Evolutionary conservation across 345 rosid genomes (phyloP), one percentile per base, ranked within the genome.

Genomic region (Crucihimalaya himalaica): DNA sequence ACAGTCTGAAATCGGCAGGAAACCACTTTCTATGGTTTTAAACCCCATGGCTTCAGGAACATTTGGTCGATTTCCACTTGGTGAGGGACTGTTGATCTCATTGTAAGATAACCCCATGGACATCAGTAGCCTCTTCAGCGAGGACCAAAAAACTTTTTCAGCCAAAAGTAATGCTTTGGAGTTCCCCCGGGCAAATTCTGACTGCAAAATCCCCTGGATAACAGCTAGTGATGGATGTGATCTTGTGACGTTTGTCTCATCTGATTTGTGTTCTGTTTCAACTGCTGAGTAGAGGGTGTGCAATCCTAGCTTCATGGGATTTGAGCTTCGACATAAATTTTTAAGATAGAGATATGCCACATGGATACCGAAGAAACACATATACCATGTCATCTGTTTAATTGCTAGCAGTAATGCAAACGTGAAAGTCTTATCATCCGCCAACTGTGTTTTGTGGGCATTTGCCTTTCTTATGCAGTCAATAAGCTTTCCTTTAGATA

Each of bases 331-430:
- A 72, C 85, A 82, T 55, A 87, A 61, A 58, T 80, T 85, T 6
- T 72, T 80, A 19, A 82, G 61, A 69, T 76, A 87, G 52, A 84
- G 64, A 70, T 80, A 64, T 70, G 87, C 79, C 74, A 78, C 73
- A 65, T 71, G 81, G 72, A 82, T 82, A 35, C 91, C 91, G 34
- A 79, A 87, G 75, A 82, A 87, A 75, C 91, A 87, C 60, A 80
- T 52, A 81, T 84, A 82, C 86, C 87, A 87, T 31, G 89, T 76
- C 77, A 82, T 83, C 81, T 85, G 85, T 79, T 87, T 87, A 18
- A 87, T 82, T 45, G 82, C 86, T 67, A 82, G 71, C 63, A 87
- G 71, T 14, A 82, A 63, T 46, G 72, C 85, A 84, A 73, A 78
- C 63, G 84, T 80, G 84, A 78, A 59, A 52, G 78, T 50, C 50